These are phyloP conservation scores for Calonectria pseudoreteaudii DNA, from an alignment of 2,329 filamentous ascomycete genomes.

Conservation along the genomic window DNA sequence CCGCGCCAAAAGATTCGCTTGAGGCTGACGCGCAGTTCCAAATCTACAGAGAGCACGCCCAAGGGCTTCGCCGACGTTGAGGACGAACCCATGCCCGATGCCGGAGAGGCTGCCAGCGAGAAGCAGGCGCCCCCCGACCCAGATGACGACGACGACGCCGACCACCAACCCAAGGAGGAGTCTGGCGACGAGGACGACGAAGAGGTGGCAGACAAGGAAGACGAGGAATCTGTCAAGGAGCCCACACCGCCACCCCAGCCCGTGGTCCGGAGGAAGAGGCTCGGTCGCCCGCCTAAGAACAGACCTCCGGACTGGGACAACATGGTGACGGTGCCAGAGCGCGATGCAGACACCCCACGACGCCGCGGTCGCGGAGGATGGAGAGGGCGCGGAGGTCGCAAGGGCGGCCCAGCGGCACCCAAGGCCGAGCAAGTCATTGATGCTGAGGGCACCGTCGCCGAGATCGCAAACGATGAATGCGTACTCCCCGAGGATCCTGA, in stretches of 20 bases:
- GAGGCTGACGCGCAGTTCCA: slow-evolving; percentile 48
- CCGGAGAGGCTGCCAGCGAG: slow-evolving; percentile 49
- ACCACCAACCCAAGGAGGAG: slow-evolving; percentile 66
- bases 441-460: slow-evolving; percentile 91
- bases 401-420: slow-evolving; percentile 78
- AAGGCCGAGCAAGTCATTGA: slow-evolving; percentile 88
- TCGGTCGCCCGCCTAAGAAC: slow-evolving; percentile 90
- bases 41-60: slow-evolving; percentile 55
- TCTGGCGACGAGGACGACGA: slow-evolving; percentile 55
- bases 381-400: slow-evolving; percentile 73
- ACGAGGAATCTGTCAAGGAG: slow-evolving; percentile 61
- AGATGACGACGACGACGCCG: slow-evolving; percentile 55
- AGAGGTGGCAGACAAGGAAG: slow-evolving; percentile 51
- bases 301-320: slow-evolving; percentile 82
- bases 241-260: slow-evolving; percentile 69
- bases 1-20: slow-evolving; percentile 46
- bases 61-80: slow-evolving; percentile 56
- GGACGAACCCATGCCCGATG: slow-evolving; percentile 48
- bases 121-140: slow-evolving; percentile 55
- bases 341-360: slow-evolving; percentile 69
- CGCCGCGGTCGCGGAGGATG: slow-evolving; percentile 78
- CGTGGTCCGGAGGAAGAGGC: slow-evolving; percentile 78
- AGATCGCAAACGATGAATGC: slow-evolving; percentile 93
- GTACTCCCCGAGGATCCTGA: slow-evolving; percentile 87
- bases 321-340: slow-evolving; percentile 66